These are phyloP conservation scores for Boletus reticulatus DNA, from an alignment of 768 basidiomycete species.

Conservation along the genomic window DNA sequence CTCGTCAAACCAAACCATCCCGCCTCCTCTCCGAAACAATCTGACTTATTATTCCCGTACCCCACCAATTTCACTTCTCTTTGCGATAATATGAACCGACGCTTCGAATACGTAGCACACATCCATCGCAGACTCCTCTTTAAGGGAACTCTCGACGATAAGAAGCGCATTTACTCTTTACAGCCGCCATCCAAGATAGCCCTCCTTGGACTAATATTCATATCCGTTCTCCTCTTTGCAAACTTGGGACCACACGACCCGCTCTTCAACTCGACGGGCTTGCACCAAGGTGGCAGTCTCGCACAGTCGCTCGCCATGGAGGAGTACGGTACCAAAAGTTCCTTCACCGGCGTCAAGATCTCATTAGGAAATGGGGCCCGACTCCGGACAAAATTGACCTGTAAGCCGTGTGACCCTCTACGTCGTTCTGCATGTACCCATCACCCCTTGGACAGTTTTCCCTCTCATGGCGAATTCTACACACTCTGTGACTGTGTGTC, in stretches of 20 bases:
- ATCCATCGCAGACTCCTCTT: no score
- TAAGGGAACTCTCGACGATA: no score
- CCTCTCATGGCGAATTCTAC: slow-evolving; percentile 27
- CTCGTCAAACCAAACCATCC: no score
- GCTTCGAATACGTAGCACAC: no score
- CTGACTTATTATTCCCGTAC: no score
- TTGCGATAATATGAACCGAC: no score
- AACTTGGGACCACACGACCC: slow-evolving; percentile 16
- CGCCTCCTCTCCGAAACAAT: no score
- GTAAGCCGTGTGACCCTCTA: slow-evolving; percentile 11
- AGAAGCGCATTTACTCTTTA: slow-evolving; percentile 24
- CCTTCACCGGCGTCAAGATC: slow-evolving; percentile 38
- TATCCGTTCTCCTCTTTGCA: slow-evolving; percentile 27
- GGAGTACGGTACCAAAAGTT: slow-evolving; percentile 40
- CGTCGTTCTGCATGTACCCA: neutral
- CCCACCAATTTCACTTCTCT: no score
- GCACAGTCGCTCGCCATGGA: slow-evolving; percentile 15
- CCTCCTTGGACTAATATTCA: slow-evolving; percentile 24
- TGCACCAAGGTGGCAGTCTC: slow-evolving; percentile 5
- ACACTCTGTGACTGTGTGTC: slow-evolving; percentile 19
- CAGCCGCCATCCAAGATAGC: slow-evolving; percentile 29
- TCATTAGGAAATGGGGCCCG: slow-evolving; percentile 59
- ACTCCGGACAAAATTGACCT: slow-evolving; percentile 42
- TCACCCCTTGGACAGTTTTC: slow-evolving; percentile 18
- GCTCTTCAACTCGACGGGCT: slow-evolving; percentile 1